A percentile compares a stretch with the other conserved stretches of the same genome.
Evolutionary conservation across 225 moss, liverwort and hornwort species (phyloP).

Genomic region (Pseudisothecium myosuroides): DNA sequence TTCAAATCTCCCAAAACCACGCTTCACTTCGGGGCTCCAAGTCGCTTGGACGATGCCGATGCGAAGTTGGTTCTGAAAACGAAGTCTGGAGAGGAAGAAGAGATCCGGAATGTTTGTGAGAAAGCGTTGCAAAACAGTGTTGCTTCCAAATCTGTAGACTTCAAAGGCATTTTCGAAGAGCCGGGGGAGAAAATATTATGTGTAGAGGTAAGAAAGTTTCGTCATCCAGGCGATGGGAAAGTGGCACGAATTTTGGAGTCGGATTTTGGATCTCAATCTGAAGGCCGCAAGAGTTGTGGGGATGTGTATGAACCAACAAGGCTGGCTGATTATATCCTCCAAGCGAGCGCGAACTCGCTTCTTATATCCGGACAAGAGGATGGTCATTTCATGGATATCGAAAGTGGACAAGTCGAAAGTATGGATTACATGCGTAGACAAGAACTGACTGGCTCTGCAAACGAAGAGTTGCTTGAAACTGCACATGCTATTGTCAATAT

Average conservation of each 20-base stretch:
- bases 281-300: constrained; percentile 16
- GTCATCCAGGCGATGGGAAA: constrained; percentile 9
- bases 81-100: constrained; percentile 34
- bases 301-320: constrained; percentile 23
- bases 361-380: constrained; percentile 31
- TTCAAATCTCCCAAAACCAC: constrained; percentile 28
- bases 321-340: constrained; percentile 31
- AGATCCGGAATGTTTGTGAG: constrained; percentile 28
- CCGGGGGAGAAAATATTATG: constrained; percentile 37
- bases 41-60: constrained; percentile 30
- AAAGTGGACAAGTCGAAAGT: constrained; percentile 26
- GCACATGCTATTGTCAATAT: constrained; percentile 38
- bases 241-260: constrained; percentile 13
- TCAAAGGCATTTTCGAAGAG: constrained; percentile 33
- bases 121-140: constrained; percentile 9
- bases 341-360: constrained; percentile 26
- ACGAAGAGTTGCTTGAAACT: constrained; percentile 42
- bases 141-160: constrained; percentile 15
- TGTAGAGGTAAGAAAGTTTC: constrained; percentile 27
- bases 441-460: constrained; percentile 16
- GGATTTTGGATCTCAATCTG: constrained; percentile 18
- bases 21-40: constrained; percentile 27
- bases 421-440: constrained; percentile 27
- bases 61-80: constrained; percentile 21
- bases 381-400: constrained; percentile 24